phyloP scores from a whole-genome alignment of 805 yeast genomes.

The Candida insectalens region DNA sequence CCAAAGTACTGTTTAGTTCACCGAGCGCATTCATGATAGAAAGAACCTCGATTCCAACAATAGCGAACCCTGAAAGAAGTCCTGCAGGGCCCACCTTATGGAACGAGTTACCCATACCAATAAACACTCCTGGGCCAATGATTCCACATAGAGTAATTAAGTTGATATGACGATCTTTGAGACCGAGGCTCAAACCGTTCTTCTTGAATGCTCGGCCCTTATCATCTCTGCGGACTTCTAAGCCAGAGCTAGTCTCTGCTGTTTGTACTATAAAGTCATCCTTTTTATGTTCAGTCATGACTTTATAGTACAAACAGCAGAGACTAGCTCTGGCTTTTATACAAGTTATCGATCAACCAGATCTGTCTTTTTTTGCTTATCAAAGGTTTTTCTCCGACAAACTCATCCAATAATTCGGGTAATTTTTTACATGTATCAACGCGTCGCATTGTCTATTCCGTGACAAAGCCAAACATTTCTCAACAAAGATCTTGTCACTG shows the following conservation, averaged over 20 bases:
- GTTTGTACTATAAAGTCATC: constrained; percentile 15
- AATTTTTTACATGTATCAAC: no score
- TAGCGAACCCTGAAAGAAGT: constrained; percentile 36
- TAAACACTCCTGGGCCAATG: constrained; percentile 50
- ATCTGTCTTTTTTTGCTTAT: no score
- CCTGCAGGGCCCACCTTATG: constrained; percentile 45
- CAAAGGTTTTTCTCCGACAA: no score
- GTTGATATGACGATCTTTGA: constrained; percentile 14
- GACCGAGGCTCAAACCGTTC: constrained; percentile 11
- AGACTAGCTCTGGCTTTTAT: no score
- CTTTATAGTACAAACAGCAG: constrained; percentile 14
- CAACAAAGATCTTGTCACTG: no score
- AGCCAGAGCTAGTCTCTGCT: constrained; percentile 16
- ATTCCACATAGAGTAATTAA: constrained; percentile 32
- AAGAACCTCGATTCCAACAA: constrained; percentile 43
- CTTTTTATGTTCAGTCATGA: no score
- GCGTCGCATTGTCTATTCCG: no score
- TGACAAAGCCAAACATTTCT: no score
- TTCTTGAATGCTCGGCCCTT: constrained; percentile 10
- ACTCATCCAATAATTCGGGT: no score
- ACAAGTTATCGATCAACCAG: no score
- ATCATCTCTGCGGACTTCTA: no score
- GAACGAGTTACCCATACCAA: constrained; percentile 40
- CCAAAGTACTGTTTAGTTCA: constrained; percentile 44
- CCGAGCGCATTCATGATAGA: constrained; percentile 49